Conservation (phyloP, 164 flowering plant genomes). For the Saururus chinensis region DNA sequence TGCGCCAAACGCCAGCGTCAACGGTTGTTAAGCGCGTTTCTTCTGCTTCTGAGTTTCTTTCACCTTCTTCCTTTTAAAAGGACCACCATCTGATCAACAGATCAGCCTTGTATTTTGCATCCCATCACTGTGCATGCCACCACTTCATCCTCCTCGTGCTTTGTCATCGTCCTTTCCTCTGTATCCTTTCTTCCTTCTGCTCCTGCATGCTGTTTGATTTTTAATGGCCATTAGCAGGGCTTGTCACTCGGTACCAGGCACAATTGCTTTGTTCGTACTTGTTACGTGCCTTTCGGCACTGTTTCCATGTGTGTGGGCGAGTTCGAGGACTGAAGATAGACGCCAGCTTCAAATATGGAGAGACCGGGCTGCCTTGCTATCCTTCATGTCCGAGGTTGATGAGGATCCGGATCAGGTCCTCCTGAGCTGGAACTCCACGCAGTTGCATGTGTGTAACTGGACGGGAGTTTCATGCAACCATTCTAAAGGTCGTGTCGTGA, state of each 20-base stretch:
- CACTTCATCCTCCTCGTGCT: neutral
- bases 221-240: neutral
- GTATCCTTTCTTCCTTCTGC: neutral
- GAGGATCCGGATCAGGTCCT: conserved; percentile 43
- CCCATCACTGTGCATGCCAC: no score
- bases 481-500: conserved; percentile 18
- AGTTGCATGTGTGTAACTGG: conserved; percentile 60
- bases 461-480: conserved; percentile 48
- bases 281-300: neutral
- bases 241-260: neutral
- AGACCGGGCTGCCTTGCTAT: conserved; percentile 45
- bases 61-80: no score
- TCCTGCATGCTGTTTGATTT: neutral
- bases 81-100: no score
- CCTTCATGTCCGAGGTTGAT: conserved; percentile 41
- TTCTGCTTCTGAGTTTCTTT: no score
- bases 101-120: no score
- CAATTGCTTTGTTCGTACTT: neutral
- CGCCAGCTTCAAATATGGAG: neutral
- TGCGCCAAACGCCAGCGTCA: conserved; percentile 47
- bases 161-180: neutral
- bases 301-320: no score
- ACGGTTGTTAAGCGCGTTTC: conserved; percentile 80
- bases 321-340: neutral
- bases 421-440: conserved; percentile 38